Evolutionary conservation across 2,329 filamentous ascomycete genomes (phyloP).

Genomic region (Beauveria rudraprayagi): DNA sequence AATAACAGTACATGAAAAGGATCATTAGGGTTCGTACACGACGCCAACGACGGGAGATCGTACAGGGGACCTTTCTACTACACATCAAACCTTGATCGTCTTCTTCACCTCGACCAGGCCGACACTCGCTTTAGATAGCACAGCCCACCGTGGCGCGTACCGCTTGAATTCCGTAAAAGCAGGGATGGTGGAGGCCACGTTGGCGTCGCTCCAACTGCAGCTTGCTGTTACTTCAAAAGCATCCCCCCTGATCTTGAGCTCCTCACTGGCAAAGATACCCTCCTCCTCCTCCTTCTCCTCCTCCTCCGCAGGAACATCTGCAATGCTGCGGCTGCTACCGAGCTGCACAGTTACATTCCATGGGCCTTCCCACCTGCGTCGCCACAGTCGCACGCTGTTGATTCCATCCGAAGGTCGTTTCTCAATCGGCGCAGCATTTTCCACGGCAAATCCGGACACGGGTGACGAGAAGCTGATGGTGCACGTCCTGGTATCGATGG

Average conservation of each 20-base stretch:
- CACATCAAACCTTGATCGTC: slow-evolving; percentile 47
- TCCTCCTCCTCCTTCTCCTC: background rate
- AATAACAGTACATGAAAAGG: background rate
- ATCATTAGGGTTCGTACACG: background rate
- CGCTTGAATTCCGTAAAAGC: slow-evolving; percentile 72
- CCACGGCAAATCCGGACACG: slow-evolving; percentile 56
- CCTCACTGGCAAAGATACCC: background rate
- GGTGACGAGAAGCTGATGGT: slow-evolving; percentile 63
- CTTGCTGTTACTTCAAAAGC: slow-evolving; percentile 56
- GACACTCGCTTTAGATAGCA: slow-evolving; percentile 65
- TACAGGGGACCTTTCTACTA: background rate
- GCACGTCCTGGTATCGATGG: slow-evolving; percentile 71
- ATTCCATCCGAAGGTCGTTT: slow-evolving; percentile 56
- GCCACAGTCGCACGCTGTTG: slow-evolving; percentile 69
- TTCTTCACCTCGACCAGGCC: slow-evolving; percentile 77
- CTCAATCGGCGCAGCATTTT: slow-evolving; percentile 51
- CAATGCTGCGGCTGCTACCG: slow-evolving; percentile 11
- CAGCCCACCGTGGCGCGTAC: slow-evolving; percentile 74
- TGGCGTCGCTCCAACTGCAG: slow-evolving; percentile 86
- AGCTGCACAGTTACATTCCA: slow-evolving; percentile 55
- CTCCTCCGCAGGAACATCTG: background rate
- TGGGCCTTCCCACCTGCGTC: slow-evolving; percentile 65
- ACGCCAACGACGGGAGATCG: background rate
- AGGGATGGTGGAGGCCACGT: slow-evolving; percentile 62
- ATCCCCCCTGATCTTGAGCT: slow-evolving; percentile 12